Percentiles rank a stretch among this genome's conserved stretches.
These are phyloP conservation scores for Chaetomium cochliodes DNA, from an alignment of 495 filamentous ascomycete species.

Conservation along the genomic window DNA sequence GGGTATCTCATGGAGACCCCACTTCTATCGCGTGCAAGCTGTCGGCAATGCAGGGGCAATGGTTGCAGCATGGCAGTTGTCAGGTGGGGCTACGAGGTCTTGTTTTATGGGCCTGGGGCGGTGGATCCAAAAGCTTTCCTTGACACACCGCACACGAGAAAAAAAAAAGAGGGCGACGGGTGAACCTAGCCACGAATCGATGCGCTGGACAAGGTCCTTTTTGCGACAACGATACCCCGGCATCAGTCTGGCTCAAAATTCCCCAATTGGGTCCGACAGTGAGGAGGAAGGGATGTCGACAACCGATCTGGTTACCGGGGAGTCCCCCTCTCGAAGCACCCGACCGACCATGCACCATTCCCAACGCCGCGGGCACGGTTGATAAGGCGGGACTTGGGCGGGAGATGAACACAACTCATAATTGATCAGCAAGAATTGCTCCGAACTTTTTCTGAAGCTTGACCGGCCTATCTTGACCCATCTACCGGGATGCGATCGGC, in stretches of 20 bases:
- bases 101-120: background rate
- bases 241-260: background rate
- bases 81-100: background rate
- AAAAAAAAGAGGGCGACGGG: background rate
- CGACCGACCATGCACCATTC: too few relatives aligned
- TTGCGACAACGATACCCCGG: background rate
- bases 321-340: too few relatives aligned
- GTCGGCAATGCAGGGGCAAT: background rate
- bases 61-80: background rate
- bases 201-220: background rate
- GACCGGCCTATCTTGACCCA: background rate
- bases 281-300: background rate
- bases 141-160: background rate
- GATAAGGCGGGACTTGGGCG: background rate
- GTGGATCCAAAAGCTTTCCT: background rate
- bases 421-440: background rate
- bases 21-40: background rate
- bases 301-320: background rate
- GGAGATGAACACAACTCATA: background rate
- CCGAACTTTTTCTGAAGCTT: background rate
- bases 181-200: background rate
- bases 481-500: background rate
- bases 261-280: background rate
- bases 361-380: too few relatives aligned
- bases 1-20: background rate